These are phyloP conservation scores for Hippophae gyantsensis DNA, from an alignment of 306 rosid genomes.

Conservation along the genomic window DNA sequence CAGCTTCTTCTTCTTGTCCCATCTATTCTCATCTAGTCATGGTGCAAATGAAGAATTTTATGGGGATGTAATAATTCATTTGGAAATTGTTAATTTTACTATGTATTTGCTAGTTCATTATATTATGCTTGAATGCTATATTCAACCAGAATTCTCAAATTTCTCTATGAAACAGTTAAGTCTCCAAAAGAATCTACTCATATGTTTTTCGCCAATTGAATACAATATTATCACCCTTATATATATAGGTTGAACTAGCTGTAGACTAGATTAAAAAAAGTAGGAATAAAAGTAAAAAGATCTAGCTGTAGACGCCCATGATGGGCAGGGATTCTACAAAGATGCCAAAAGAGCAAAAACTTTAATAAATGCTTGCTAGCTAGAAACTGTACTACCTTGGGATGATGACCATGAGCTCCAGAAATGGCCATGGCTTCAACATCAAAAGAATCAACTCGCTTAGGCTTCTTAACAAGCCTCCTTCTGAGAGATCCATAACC, in stretches of 20 bases:
- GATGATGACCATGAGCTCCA: constrained; percentile 37
- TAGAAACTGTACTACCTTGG: constrained; percentile 30
- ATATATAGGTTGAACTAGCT: background rate
- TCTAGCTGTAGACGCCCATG: background rate
- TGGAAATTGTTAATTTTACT: too few species aligned
- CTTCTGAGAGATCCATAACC: constrained; percentile 62
- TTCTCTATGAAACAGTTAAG: too few species aligned
- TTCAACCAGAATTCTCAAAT: too few species aligned
- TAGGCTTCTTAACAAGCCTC: constrained; percentile 75
- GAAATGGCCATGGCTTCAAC: constrained; percentile 88
- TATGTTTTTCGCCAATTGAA: too few species aligned
- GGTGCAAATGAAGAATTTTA: too few species aligned
- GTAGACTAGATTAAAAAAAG: background rate
- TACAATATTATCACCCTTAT: too few species aligned
- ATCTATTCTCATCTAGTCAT: too few species aligned
- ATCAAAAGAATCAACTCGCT: constrained; percentile 77
- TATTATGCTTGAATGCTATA: too few species aligned
- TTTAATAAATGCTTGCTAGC: background rate
- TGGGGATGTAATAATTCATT: too few species aligned
- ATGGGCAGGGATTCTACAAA: background rate
- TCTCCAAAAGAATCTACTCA: too few species aligned
- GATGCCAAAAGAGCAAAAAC: constrained; percentile 2
- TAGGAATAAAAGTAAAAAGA: background rate
- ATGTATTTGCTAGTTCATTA: too few species aligned
- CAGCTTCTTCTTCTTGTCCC: too few species aligned